Evolutionary conservation across 2,329 filamentous ascomycete species (phyloP), one percentile per base, ranked within the genome.

Genomic region (Colletotrichum somersetense): DNA sequence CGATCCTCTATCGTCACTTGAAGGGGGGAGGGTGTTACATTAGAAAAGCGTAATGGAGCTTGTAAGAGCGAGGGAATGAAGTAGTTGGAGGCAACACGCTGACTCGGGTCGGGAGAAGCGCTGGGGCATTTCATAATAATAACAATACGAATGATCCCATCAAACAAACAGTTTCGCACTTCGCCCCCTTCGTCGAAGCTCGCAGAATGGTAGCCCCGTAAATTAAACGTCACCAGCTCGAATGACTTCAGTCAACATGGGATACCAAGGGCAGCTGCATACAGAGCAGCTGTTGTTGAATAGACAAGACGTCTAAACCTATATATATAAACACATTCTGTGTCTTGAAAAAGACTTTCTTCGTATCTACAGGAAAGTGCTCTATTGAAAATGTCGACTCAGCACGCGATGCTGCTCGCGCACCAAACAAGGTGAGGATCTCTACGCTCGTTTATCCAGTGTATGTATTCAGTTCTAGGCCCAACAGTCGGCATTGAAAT

Each of bases 401-500:
- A 16, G 40, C 53, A 66, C 46, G 59, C 12, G 59, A 18, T 42
- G 40, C 59, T 52, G 46, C 30, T 35, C 35, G 67, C 63, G 53
- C 35, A 48, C 56, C 44, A 38, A 50, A 46, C 48, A 59, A 16
- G 53, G 53, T 48, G 66, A 64, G 66, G 26, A 53, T 61, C 35
- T 55, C 57, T 61, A 59, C 58, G 69, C 69, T 64, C 46, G 66
- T 65, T 72, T 55, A 57, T 42, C 59, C 59, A 64, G 66, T 69
- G 59, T 69, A 46, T 69, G 42, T 46, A 61, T 64, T 69, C 52
- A 59, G 48, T 44, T 69, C 59, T 69, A 64, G 33, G 35, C 30
- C 38, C 53, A 55, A 52, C 40, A 53, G 35, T 53, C 42, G 48
- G 35, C 14, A n/a, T 46, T 10, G 26, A 35, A 44, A 8, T n/a